Conservation (phyloP, 2,329 filamentous ascomycete genomes). For the Dryadomyces quercus-mongolicae region DNA sequence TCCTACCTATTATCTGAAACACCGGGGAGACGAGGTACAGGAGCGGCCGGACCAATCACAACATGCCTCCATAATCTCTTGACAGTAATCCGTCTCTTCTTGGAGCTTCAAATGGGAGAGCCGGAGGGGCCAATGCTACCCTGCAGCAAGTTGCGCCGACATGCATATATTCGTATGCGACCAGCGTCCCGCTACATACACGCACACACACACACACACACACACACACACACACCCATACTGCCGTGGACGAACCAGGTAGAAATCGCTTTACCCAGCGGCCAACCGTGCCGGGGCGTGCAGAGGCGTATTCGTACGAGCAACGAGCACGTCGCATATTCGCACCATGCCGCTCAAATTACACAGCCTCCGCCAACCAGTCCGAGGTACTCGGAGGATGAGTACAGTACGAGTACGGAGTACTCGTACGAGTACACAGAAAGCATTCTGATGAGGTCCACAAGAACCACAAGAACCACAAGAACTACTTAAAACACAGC, state of each 20-base stretch:
- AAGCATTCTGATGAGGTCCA: too few relatives aligned
- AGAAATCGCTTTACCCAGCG: neutral
- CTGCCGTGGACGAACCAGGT: neutral
- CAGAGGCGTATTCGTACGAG: too few relatives aligned
- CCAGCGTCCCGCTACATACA: neutral
- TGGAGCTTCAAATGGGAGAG: neutral
- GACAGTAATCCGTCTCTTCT: neutral
- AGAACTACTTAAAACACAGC: too few relatives aligned
- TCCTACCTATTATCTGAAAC: constrained; percentile 1
- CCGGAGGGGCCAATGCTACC: neutral
- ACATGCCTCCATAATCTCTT: neutral
- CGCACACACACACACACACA: neutral
- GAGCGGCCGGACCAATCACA: neutral
- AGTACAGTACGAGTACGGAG: too few relatives aligned
- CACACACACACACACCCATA: neutral
- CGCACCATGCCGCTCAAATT: too few relatives aligned
- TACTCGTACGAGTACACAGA: too few relatives aligned
- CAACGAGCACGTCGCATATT: too few relatives aligned
- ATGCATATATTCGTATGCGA: neutral
- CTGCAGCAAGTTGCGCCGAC: neutral
- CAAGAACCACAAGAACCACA: too few relatives aligned
- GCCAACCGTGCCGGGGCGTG: too few relatives aligned
- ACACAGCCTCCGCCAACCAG: neutral
- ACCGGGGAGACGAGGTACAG: neutral
- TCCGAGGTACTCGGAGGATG: too few relatives aligned